These are phyloP conservation scores for Crotalaria pallida DNA, from an alignment of 306 rosid species.

Conservation along the genomic window DNA sequence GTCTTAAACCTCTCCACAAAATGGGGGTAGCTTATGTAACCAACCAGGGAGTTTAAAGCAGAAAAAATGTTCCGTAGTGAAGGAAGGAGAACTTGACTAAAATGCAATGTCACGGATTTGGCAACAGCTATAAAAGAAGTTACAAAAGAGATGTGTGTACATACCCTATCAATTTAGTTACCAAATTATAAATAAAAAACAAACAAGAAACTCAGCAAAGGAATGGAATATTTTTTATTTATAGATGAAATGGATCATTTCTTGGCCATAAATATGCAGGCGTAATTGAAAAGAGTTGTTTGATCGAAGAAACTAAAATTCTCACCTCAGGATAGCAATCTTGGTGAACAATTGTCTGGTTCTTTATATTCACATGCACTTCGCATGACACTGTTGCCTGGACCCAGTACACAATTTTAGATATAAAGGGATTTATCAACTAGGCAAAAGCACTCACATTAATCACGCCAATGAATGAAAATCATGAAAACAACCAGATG, in stretches of 20 bases:
- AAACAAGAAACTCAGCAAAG: not conserved
- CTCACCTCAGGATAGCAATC: slow-evolving; percentile 83
- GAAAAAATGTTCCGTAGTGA: not conserved
- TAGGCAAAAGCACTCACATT: not conserved
- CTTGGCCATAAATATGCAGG: not conserved
- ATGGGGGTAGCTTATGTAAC: not conserved
- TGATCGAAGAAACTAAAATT: not conserved
- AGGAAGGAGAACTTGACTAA: not conserved
- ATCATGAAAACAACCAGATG: not conserved
- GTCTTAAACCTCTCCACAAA: not conserved
- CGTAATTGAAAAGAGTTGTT: not conserved
- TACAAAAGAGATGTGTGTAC: not conserved
- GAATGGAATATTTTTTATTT: not conserved
- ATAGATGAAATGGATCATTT: not conserved
- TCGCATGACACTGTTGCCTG: slow-evolving; percentile 79
- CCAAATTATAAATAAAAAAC: not conserved
- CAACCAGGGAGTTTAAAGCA: not conserved
- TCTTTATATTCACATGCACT: slow-evolving; percentile 47
- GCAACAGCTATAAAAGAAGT: not conserved
- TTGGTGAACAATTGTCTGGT: slow-evolving; percentile 61
- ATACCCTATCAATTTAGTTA: not conserved
- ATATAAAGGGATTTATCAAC: not conserved
- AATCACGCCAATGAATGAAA: not conserved
- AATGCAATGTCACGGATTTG: not conserved
- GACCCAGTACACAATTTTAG: slow-evolving; percentile 2